Evolutionary conservation across 352 stramenopile species (phyloP).

Genomic region (Plasmopara muralis): DNA sequence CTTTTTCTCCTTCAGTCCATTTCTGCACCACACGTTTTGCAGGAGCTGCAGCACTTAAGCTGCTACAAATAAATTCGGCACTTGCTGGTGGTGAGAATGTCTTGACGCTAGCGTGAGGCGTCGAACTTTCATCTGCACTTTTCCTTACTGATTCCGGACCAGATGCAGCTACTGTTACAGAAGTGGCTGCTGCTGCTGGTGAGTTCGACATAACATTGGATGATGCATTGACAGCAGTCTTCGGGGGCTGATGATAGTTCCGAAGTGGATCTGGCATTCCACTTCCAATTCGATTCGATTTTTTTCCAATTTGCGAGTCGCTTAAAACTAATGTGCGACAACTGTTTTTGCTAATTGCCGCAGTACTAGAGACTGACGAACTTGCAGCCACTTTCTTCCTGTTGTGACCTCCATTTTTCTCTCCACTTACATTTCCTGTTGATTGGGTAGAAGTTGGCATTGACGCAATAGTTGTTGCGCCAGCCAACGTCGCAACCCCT

Average conservation of each 20-base stretch:
- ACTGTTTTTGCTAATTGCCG: constrained; percentile 8
- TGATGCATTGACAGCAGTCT: constrained; percentile 9
- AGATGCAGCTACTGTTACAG: constrained; percentile 4
- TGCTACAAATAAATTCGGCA: constrained; percentile 8
- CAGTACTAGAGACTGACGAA: constrained; percentile 6
- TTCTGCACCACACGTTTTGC: constrained; percentile 84
- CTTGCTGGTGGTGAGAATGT: constrained; percentile 19
- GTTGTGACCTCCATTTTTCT: constrained; percentile 14
- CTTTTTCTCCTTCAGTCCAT: constrained; percentile 86
- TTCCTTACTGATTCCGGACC: constrained; percentile 12
- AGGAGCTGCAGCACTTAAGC: constrained; percentile 18
- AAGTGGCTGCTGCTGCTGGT: background rate
- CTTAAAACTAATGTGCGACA: constrained; percentile 25
- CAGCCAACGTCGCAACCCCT: constrained; percentile 5
- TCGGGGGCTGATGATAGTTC: constrained; percentile 18
- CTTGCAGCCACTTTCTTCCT: constrained; percentile 23
- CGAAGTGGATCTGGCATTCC: constrained; percentile 28
- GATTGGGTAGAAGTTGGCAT: constrained; percentile 6
- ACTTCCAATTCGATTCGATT: constrained; percentile 28
- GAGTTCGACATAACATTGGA: constrained; percentile 3
- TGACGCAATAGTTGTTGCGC: constrained; percentile 6
- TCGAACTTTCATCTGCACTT: constrained; percentile 6
- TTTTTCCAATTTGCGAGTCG: constrained; percentile 35
- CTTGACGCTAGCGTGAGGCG: constrained; percentile 11
- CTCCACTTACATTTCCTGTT: constrained; percentile 9